Conservation (phyloP, 306 rosid genomes). For the Citrullus mucosospermus region DNA sequence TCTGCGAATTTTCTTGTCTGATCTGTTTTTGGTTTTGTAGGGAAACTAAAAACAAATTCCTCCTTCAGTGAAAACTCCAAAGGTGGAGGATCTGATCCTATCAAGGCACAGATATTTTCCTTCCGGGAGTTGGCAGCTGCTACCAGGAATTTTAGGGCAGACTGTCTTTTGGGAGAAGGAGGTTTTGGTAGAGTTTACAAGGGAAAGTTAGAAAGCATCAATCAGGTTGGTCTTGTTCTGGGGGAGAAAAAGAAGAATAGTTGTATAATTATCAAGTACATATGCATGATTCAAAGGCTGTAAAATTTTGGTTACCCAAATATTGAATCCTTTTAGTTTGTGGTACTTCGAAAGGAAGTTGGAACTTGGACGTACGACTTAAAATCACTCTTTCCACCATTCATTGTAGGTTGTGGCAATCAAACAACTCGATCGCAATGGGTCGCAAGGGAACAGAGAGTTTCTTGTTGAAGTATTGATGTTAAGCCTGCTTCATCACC, state of each 20-base stretch:
- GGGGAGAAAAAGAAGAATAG: background rate
- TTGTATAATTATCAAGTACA: background rate
- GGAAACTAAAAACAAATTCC: constrained; percentile 34
- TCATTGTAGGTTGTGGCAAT: constrained; percentile 65
- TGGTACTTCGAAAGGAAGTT: background rate
- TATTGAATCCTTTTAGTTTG: background rate
- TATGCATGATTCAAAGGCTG: background rate
- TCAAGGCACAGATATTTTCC: constrained; percentile 72
- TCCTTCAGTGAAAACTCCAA: constrained; percentile 32
- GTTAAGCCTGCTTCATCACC: constrained; percentile 89
- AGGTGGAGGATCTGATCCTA: constrained; percentile 55
- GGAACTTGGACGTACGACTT: background rate
- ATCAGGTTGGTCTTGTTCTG: constrained; percentile 42
- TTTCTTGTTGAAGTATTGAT: constrained; percentile 90
- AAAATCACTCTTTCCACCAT: constrained; percentile 11
- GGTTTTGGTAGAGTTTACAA: constrained; percentile 88
- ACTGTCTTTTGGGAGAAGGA: constrained; percentile 83
- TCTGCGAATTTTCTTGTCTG: background rate
- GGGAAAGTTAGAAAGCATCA: constrained; percentile 61
- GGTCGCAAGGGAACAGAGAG: constrained; percentile 90
- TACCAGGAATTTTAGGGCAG: constrained; percentile 72
- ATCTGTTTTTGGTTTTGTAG: constrained; percentile 27
- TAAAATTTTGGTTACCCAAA: background rate
- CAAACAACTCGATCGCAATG: constrained; percentile 88
- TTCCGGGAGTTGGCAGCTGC: constrained; percentile 91